phyloP scores from a whole-genome alignment of 208 protist species.

The Crithidia expoeki region DNA sequence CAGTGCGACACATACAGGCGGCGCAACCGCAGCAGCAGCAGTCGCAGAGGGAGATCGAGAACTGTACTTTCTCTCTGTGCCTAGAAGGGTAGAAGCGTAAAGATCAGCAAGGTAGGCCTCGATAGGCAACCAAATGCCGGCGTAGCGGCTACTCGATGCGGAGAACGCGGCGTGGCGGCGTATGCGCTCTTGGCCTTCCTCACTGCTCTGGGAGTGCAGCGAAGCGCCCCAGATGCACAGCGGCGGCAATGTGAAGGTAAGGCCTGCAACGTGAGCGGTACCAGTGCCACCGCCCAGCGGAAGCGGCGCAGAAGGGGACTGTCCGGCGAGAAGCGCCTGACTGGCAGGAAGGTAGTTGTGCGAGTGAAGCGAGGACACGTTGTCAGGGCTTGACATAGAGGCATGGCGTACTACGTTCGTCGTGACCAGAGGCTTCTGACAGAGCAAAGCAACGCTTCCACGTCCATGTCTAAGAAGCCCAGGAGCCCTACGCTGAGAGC shows the following conservation, averaged over 20 bases:
- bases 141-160: slow-evolving; percentile 9
- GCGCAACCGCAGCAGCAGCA: background rate
- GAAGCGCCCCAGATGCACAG: slow-evolving; percentile 40
- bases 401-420: background rate
- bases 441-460: no score
- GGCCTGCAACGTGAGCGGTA: no score
- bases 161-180: background rate
- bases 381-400: background rate
- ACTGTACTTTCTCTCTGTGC: no score
- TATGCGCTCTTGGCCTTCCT: background rate
- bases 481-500: background rate
- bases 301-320: background rate
- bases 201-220: background rate
- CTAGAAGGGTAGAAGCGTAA: background rate
- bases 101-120: slow-evolving; percentile 28
- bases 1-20: slow-evolving; percentile 41
- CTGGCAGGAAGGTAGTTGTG: slow-evolving; percentile 3
- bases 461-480: background rate
- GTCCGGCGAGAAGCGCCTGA: slow-evolving; percentile 1
- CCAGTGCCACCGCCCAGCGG: no score
- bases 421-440: background rate
- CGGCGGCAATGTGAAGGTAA: slow-evolving; percentile 54
- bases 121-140: slow-evolving; percentile 26
- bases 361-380: background rate
- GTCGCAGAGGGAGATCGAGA: background rate